phyloP scores from a whole-genome alignment of 2,329 filamentous ascomycete genomes.

The Trichoderma aggressivum region DNA sequence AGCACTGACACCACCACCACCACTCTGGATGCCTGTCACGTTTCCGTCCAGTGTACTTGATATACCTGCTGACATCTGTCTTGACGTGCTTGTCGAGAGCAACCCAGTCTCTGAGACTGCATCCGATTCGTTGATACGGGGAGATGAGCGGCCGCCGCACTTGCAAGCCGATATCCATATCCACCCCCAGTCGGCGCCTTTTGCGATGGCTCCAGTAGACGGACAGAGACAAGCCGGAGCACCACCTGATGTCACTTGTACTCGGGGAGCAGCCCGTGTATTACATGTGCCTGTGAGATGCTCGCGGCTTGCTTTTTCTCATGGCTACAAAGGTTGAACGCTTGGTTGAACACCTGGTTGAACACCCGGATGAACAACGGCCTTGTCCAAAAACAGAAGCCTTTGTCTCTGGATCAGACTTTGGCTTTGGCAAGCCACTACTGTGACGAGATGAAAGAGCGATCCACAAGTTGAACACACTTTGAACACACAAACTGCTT shows the following conservation, averaged over 20 bases:
- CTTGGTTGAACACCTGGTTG: too few species aligned
- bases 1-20: background rate
- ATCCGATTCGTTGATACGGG: background rate
- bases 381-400: too few species aligned
- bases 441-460: too few species aligned
- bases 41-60: background rate
- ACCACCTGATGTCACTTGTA: background rate
- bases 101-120: background rate
- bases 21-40: background rate
- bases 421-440: background rate
- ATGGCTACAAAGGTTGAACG: background rate
- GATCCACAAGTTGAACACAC: background rate
- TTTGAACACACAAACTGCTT: background rate
- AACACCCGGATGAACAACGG: too few species aligned
- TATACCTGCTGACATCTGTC: background rate
- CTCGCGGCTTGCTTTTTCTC: background rate
- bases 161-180: background rate
- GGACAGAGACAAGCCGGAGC: background rate
- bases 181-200: background rate
- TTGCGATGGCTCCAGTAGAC: background rate
- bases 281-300: background rate
- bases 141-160: background rate
- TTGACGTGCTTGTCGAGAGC: background rate
- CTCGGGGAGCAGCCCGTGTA: background rate
- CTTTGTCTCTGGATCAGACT: background rate